phyloP scores from a whole-genome alignment of 1,284 basidiomycete genomes.

The Trichosporon sp. region DNA sequence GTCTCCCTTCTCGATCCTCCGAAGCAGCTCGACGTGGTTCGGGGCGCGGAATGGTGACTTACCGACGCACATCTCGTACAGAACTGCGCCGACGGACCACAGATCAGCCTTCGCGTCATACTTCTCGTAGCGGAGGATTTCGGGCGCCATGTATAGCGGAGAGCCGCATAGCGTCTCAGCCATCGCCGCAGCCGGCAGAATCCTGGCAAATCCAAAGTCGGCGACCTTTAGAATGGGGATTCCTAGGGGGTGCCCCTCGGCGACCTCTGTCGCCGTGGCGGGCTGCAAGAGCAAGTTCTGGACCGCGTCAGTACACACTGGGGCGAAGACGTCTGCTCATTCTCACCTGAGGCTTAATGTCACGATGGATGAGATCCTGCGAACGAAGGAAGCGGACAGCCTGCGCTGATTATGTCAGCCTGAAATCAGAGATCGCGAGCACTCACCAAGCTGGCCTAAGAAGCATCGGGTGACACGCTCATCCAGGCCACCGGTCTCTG shows the following conservation, averaged over 20 bases:
- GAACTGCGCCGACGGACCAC: slow-evolving; percentile 96
- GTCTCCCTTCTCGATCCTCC: slow-evolving; percentile 83
- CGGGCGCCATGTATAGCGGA: slow-evolving; percentile 98
- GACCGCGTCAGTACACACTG: slow-evolving; percentile 16
- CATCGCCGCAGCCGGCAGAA: slow-evolving; percentile 86
- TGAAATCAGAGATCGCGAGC: not conserved
- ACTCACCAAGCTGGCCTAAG: slow-evolving; percentile 81
- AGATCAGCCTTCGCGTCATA: slow-evolving; percentile 98
- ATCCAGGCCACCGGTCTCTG: slow-evolving; percentile 83
- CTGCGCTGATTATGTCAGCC: slow-evolving; percentile 63
- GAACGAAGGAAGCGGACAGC: slow-evolving; percentile 90
- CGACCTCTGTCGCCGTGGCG: slow-evolving; percentile 73
- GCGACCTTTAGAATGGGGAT: slow-evolving; percentile 95
- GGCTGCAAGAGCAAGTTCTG: slow-evolving; percentile 89
- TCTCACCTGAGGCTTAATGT: slow-evolving; percentile 90
- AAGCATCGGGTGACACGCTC: slow-evolving; percentile 91
- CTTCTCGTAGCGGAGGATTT: slow-evolving; percentile 95
- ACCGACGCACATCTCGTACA: slow-evolving; percentile 94
- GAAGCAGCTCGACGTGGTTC: slow-evolving; percentile 93
- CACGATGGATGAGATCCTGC: slow-evolving; percentile 89
- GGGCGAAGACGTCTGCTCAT: too few species aligned
- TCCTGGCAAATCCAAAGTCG: slow-evolving; percentile 96
- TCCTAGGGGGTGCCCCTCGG: slow-evolving; percentile 82
- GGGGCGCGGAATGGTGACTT: slow-evolving; percentile 91
- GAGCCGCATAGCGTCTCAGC: slow-evolving; percentile 98